Percentiles rank a stretch among this genome's conserved stretches.
Conservation (phyloP, 1,284 basidiomycete species). For the Fomes fomentarius region DNA sequence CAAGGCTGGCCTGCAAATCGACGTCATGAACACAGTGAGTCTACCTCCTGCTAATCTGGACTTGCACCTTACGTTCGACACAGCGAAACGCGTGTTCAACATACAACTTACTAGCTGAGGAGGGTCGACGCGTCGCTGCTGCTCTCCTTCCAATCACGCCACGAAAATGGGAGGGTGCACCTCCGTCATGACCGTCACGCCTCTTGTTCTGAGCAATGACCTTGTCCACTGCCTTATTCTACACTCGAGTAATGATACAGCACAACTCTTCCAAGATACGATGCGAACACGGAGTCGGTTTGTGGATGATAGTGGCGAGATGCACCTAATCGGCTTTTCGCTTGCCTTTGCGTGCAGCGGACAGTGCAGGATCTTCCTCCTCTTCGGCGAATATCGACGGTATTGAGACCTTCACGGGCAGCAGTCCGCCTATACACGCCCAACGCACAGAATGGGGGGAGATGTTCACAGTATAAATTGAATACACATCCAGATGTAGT, state of each 20-base stretch:
- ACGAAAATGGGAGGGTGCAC: slow-evolving; percentile 42
- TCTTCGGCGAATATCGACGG: slow-evolving; percentile 48
- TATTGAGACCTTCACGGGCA: slow-evolving; percentile 46
- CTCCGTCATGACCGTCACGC: slow-evolving; percentile 10
- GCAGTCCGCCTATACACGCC: slow-evolving; percentile 38
- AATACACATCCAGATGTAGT: slow-evolving; percentile 12
- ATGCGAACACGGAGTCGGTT: background rate
- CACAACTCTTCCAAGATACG: background rate
- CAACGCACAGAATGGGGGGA: background rate
- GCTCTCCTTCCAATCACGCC: slow-evolving; percentile 76
- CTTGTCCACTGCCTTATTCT: background rate
- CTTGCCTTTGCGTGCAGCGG: slow-evolving; percentile 45
- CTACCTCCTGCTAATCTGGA: background rate
- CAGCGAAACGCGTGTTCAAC: slow-evolving; percentile 93
- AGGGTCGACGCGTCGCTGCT: slow-evolving; percentile 89
- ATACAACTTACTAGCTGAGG: slow-evolving; percentile 91
- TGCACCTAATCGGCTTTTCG: slow-evolving; percentile 40
- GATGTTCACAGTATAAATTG: slow-evolving; percentile 1
- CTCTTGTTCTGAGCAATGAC: background rate
- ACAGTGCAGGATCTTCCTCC: slow-evolving; percentile 39
- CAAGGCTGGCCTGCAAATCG: slow-evolving; percentile 84
- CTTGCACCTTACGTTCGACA: background rate
- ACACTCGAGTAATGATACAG: background rate
- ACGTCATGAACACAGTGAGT: slow-evolving; percentile 93
- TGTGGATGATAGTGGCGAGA: background rate